Conservation (phyloP, 1,284 basidiomycete species). For the Schizopora paradoxa region DNA sequence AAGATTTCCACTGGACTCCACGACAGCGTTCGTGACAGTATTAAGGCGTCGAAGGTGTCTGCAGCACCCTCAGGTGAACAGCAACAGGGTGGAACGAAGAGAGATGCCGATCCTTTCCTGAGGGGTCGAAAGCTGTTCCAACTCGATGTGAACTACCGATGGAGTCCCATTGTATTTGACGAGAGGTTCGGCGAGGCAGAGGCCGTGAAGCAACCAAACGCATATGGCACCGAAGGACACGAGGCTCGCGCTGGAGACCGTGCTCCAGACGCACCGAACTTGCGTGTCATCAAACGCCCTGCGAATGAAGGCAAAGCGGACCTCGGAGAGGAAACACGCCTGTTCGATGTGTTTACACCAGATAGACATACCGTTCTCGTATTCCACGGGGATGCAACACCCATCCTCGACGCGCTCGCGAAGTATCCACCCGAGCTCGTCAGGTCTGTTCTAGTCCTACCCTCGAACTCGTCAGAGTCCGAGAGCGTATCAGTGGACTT, state of each 20-base stretch:
- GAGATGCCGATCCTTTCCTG: neutral
- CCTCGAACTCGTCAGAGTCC: neutral
- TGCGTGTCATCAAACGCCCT: slow-evolving; percentile 1
- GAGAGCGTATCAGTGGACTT: slow-evolving; percentile 19
- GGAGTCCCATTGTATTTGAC: slow-evolving; percentile 21
- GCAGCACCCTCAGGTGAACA: too few species aligned
- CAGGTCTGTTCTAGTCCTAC: slow-evolving; percentile 8
- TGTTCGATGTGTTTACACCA: slow-evolving; percentile 20
- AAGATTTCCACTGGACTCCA: slow-evolving; percentile 7
- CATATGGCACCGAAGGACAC: slow-evolving; percentile 6
- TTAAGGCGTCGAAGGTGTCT: neutral
- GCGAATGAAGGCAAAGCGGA: neutral
- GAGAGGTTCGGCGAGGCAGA: slow-evolving; percentile 5
- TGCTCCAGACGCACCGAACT: slow-evolving; percentile 20
- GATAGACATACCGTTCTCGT: slow-evolving; percentile 18
- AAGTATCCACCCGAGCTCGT: slow-evolving; percentile 5
- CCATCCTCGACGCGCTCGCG: neutral
- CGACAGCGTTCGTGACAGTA: neutral
- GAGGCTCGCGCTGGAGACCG: slow-evolving; percentile 19
- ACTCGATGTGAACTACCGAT: slow-evolving; percentile 22
- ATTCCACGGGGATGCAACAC: slow-evolving; percentile 3
- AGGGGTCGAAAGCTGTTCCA: slow-evolving; percentile 14
- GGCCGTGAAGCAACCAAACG: neutral
- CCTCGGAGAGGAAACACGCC: neutral
- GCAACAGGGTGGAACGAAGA: too few species aligned